These are phyloP conservation scores for Paulownia fortunei DNA, from an alignment of 257 asterid genomes.

Conservation along the genomic window DNA sequence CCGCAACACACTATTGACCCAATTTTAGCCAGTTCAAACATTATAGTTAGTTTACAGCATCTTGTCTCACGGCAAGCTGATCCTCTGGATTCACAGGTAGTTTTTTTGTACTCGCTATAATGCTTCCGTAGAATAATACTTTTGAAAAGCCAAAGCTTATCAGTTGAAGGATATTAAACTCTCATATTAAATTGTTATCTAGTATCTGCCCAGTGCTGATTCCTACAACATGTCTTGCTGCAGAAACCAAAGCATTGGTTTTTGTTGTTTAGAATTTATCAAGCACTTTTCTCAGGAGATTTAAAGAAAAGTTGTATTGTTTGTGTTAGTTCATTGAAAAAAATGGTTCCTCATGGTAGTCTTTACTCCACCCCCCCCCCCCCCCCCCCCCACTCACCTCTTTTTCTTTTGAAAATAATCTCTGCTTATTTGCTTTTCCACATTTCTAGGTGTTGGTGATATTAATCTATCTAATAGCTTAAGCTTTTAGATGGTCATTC, in stretches of 20 bases:
- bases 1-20: slow-evolving; percentile 74
- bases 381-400: too few relatives aligned
- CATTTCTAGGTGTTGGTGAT: neutral
- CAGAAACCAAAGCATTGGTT: neutral
- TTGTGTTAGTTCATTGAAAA: too few relatives aligned
- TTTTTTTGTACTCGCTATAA: neutral
- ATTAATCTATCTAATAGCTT: neutral
- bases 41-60: slow-evolving; percentile 65
- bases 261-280: neutral
- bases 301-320: too few relatives aligned
- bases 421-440: neutral
- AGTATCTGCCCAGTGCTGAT: neutral
- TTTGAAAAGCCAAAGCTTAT: neutral
- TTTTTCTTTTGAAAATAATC: neutral
- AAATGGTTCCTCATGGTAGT: too few relatives aligned
- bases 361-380: too few relatives aligned
- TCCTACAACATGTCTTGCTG: neutral
- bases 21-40: slow-evolving; percentile 59
- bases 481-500: neutral
- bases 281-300: too few relatives aligned
- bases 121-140: neutral
- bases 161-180: neutral
- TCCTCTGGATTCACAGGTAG: slow-evolving; percentile 79
- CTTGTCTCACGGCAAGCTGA: slow-evolving; percentile 80
- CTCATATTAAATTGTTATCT: neutral